phyloP scores from a whole-genome alignment of 176 grass and related monocot species.

The Juncus inflexus region DNA sequence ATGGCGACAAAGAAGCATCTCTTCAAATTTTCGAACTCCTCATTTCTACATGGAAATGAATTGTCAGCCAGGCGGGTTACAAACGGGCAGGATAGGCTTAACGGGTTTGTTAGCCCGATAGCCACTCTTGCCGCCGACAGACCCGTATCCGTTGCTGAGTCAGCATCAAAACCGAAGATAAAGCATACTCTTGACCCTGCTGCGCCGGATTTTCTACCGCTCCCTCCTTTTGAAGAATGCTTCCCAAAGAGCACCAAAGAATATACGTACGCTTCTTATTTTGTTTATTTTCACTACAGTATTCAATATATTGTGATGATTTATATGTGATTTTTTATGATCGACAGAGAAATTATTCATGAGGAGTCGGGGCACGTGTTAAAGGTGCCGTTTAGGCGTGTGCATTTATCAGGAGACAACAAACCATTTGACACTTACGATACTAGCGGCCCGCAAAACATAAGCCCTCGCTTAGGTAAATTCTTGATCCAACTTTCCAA shows the following conservation, averaged over 20 bases:
- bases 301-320: not conserved
- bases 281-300: not conserved
- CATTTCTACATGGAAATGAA: constrained; percentile 46
- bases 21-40: constrained; percentile 46
- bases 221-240: constrained; percentile 91
- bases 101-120: constrained; percentile 27
- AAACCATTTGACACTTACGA: constrained; percentile 86
- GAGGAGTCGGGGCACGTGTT: constrained; percentile 79
- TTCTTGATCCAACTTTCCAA: not conserved
- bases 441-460: constrained; percentile 91
- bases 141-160: constrained; percentile 39
- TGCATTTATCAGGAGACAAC: constrained; percentile 78
- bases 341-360: constrained; percentile 74
- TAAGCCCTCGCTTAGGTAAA: constrained; percentile 63
- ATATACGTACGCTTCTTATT: constrained; percentile 39
- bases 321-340: constrained; percentile 27
- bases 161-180: constrained; percentile 38
- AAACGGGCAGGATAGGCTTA: constrained; percentile 34
- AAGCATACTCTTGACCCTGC: constrained; percentile 68
- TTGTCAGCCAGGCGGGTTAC: constrained; percentile 17
- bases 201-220: constrained; percentile 82
- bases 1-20: constrained; percentile 37
- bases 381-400: constrained; percentile 76
- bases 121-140: constrained; percentile 46
- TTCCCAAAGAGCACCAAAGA: constrained; percentile 94